Conservation (phyloP, 768 basidiomycete species). For the Paxillus rubicundulus region DNA sequence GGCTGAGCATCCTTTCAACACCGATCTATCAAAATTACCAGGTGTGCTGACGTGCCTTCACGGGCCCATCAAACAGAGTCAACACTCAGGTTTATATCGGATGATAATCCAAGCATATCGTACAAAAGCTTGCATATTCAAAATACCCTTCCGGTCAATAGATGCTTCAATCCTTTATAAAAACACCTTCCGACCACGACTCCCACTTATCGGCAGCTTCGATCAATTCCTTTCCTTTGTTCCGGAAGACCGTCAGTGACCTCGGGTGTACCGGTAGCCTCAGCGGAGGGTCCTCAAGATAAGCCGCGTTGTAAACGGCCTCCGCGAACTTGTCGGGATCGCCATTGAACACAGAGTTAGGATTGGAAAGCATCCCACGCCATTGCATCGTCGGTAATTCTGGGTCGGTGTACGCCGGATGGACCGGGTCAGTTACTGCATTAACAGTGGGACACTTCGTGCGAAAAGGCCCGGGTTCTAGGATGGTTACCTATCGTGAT, state of each 20-base stretch:
- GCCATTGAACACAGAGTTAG: background rate
- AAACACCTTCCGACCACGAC: conserved; percentile 18
- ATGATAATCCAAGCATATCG: no score
- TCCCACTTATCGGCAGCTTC: conserved; percentile 18
- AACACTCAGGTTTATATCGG: no score
- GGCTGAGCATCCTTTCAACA: no score
- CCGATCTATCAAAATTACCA: no score
- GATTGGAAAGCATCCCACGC: background rate
- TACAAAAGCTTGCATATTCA: no score
- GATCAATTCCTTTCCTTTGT: conserved; percentile 1
- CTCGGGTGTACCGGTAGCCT: conserved; percentile 12
- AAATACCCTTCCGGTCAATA: background rate
- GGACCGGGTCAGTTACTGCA: background rate
- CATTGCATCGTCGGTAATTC: background rate
- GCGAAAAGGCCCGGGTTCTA: conserved; percentile 8
- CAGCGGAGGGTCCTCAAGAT: conserved; percentile 15
- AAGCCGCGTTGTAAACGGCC: conserved; percentile 2
- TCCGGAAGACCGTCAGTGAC: background rate
- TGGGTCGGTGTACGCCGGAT: conserved; percentile 14
- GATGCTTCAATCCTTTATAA: background rate
- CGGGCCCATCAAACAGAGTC: no score
- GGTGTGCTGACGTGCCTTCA: no score
- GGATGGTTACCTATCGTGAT: conserved; percentile 1
- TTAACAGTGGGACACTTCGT: conserved; percentile 1
- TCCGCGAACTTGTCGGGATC: conserved; percentile 18